Evolutionary conservation across 768 basidiomycete genomes (phyloP), one percentile per base, ranked within the genome.

Genomic region (Cyclocybe aegerita): DNA sequence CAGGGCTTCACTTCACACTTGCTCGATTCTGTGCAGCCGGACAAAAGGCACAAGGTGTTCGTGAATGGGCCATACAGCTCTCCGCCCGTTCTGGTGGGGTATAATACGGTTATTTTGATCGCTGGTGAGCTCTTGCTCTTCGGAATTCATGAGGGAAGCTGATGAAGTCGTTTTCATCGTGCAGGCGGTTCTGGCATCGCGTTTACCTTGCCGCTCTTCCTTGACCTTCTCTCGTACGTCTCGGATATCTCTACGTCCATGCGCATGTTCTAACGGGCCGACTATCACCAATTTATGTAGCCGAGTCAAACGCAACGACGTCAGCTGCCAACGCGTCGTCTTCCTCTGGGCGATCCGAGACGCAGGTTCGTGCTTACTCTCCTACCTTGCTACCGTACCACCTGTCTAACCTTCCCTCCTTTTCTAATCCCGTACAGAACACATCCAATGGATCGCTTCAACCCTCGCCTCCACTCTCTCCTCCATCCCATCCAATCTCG

Each of bases 1-100:
- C 65, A 71, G 12, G 87, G 88, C 0, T 82, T 86, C 60, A 88
- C 86, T 4, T 72, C 70, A 56, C 70, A 74, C 0, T 65, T 85
- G 11, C 60, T 65, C 39, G 59, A 73, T 41, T 62, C 48, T 1
- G 75, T 70, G 2, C 50, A 45, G 4, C 15, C 40, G 1, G 59
- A 48, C 12, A 46, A 16, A 11, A 53, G 39, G 61, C 65, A 80
- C 35, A 72, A 72, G 30, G 74, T 80, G 9, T 72, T 81, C 35
- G 55, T 88, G 1, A 86, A 87, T 48, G 77, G 77, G 0, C 76
- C 77, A 7, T 78, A 77, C 58, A 73, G 77, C 17, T 59, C 65
- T 1, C 68, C 72, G 2, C 69, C 71, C 4, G 29, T 64, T 32
- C 45, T 78, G 7, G 40, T 63, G 7, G 69, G 70, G 9, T 75